Evolutionary conservation across 2,329 filamentous ascomycete genomes (phyloP).

Genomic region (Aureobasidium pullulans): DNA sequence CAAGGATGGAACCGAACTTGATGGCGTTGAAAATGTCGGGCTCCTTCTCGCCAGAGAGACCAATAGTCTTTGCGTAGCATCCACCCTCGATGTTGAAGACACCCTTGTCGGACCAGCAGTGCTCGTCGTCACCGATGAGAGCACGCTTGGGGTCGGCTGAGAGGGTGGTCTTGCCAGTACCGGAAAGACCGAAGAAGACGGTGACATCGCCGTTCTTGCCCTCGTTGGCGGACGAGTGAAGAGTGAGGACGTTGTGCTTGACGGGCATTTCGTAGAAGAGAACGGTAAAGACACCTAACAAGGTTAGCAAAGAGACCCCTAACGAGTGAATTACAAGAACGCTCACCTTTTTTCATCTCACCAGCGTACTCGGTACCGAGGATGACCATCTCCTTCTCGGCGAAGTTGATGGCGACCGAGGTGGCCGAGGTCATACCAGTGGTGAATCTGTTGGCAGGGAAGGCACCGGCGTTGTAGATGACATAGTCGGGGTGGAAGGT

Average conservation of each 20-base stretch:
- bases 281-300: conserved; percentile 76
- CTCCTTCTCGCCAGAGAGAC: conserved; percentile 96
- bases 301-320: conserved; percentile 28
- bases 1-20: conserved; percentile 90
- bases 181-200: conserved; percentile 97
- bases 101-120: conserved; percentile 96
- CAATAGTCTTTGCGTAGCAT: conserved; percentile 98
- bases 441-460: conserved; percentile 97
- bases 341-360: conserved; percentile 74
- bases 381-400: conserved; percentile 99
- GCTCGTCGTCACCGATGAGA: conserved; percentile 97
- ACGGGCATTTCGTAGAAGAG: conserved; percentile 99
- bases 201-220: conserved; percentile 91
- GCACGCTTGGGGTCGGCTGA: conserved; percentile 95
- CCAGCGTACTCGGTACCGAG: conserved; percentile 97
- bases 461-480: conserved; percentile 98
- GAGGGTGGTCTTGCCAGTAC: conserved; percentile 96
- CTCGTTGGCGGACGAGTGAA: conserved; percentile 98
- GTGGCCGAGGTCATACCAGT: conserved; percentile 98
- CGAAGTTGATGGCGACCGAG: conserved; percentile 97
- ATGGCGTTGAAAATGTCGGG: conserved; percentile 96
- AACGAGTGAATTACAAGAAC: neutral
- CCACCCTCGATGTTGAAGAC: conserved; percentile 99
- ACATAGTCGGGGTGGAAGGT: conserved; percentile 99
- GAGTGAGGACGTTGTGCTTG: conserved; percentile 97